Percentiles rank a stretch among this genome's conserved stretches.
phyloP scores from a whole-genome alignment of 2,329 filamentous ascomycete genomes.

The Alternaria infectoria region DNA sequence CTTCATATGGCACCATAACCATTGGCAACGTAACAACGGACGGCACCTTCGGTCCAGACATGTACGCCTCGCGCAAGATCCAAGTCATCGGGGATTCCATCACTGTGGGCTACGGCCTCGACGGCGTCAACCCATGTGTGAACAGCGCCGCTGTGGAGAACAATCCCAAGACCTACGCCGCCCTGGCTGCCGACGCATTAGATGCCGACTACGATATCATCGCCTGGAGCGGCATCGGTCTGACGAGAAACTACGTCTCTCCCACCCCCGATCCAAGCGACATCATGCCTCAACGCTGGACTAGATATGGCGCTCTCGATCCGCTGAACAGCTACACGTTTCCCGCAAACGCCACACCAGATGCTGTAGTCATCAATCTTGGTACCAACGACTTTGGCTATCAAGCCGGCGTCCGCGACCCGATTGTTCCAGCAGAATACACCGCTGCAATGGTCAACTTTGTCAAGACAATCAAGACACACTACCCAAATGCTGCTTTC shows the following conservation, averaged over 20 bases:
- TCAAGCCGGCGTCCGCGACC: slow-evolving; percentile 16
- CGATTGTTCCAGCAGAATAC: slow-evolving; percentile 13
- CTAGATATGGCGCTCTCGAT: slow-evolving; percentile 53
- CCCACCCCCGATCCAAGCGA: slow-evolving; percentile 37
- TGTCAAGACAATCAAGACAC: slow-evolving; percentile 40
- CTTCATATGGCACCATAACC: slow-evolving; percentile 42
- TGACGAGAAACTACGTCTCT: slow-evolving; percentile 50
- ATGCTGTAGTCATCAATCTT: slow-evolving; percentile 54
- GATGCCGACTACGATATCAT: slow-evolving; percentile 53
- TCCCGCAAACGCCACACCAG: slow-evolving; percentile 36
- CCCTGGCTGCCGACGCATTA: slow-evolving; percentile 50
- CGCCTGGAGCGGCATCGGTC: slow-evolving; percentile 55
- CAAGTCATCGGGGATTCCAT: slow-evolving; percentile 57
- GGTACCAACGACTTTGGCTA: slow-evolving; percentile 56
- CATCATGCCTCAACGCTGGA: slow-evolving; percentile 52
- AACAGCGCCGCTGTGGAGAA: slow-evolving; percentile 51
- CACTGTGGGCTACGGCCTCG: slow-evolving; percentile 54
- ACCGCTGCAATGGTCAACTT: slow-evolving; percentile 35
- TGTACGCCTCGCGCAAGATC: slow-evolving; percentile 44
- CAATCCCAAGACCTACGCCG: slow-evolving; percentile 53
- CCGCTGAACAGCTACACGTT: slow-evolving; percentile 49
- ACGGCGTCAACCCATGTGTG: slow-evolving; percentile 50
- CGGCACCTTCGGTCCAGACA: slow-evolving; percentile 30
- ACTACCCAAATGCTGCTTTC: slow-evolving; percentile 47
- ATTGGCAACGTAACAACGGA: slow-evolving; percentile 37